Conservation (phyloP, 768 basidiomycete species). For the Mycena sanguinolenta region DNA sequence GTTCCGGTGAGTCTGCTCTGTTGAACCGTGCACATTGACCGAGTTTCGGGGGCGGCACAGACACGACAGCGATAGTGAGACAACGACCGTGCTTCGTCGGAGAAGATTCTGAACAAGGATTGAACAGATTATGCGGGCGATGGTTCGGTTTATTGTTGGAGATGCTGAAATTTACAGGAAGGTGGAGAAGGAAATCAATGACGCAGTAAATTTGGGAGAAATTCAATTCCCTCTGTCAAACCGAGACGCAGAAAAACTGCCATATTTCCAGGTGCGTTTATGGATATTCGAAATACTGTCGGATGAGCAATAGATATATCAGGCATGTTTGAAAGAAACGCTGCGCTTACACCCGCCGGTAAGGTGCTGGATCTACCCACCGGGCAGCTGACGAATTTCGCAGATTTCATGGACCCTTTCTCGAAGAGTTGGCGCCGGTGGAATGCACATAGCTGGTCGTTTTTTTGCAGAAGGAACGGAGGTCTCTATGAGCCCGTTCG, state of each 20-base stretch:
- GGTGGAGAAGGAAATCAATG: conserved; percentile 15
- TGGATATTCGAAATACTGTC: no score
- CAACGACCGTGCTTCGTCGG: neutral
- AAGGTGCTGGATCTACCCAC: neutral
- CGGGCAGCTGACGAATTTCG: neutral
- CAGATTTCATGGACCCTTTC: conserved; percentile 25
- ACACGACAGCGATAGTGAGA: conserved; percentile 28
- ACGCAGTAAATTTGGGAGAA: neutral
- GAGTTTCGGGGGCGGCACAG: no score
- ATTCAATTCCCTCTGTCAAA: conserved; percentile 21
- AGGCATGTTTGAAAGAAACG: conserved; percentile 28
- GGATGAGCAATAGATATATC: neutral
- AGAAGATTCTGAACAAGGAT: neutral
- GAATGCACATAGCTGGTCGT: conserved; percentile 2
- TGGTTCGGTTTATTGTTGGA: conserved; percentile 24
- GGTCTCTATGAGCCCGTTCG: conserved; percentile 30
- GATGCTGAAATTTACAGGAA: conserved; percentile 12
- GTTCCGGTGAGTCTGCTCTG: conserved; percentile 14
- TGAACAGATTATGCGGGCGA: conserved; percentile 25
- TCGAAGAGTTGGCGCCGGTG: conserved; percentile 4
- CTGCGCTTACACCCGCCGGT: conserved; percentile 27
- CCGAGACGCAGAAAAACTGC: conserved; percentile 3
- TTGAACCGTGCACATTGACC: neutral
- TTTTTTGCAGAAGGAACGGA: conserved; percentile 23
- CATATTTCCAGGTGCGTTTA: conserved; percentile 22